Evolutionary conservation across 495 filamentous ascomycete species (phyloP), one percentile per base, ranked within the genome.

Genomic region (Talaromyces liani): DNA sequence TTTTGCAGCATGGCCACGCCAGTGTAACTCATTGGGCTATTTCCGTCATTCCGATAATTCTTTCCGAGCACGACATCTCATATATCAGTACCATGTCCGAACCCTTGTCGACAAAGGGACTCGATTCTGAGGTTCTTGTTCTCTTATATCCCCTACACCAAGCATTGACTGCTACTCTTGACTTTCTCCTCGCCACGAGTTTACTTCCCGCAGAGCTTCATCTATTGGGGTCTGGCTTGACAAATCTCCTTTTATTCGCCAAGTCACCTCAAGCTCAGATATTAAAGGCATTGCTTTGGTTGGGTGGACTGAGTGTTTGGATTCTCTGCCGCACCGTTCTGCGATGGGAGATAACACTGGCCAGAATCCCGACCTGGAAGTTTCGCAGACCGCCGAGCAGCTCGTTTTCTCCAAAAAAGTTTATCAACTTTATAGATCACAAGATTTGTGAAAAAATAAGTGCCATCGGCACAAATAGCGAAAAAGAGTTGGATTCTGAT

Each of bases 281-380:
- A 55, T 74, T 98, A 6, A 89, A 90, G 72, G 84, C 87, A 8
- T 70, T 97, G 31, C 78, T 98, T 6, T 98, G 94, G 93, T 81
- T 91, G 39, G 95, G 95, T 27, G 92, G 93, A 29, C 72, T 97
- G 56, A 82, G 83, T 58, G 67, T 96, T 18, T 87, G 96, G 57
- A 76, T 91, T 20, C 79, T 83, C 14, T 96, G 90, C 71, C 80
- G 82, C 45, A 84, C 87, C 56, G 82, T 93, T 16, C 85, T 98
- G n/a, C 84, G 80, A 71, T 97, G 91, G 91, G 91, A 88, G 39
- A 87, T 97, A 16, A 80, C 88, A 58, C 76, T 98, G 49, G 92
- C 93, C 18, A 80, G 95, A 47, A 90, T 98, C 39, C 94, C 94
- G 2, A 90, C 84, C 64, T 97, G 93, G 91, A 88, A 92, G 36